Percentiles rank a stretch among this genome's conserved stretches.
Conservation (phyloP, 225 moss, liverwort and hornwort species). For the Takakia lepidozioides region DNA sequence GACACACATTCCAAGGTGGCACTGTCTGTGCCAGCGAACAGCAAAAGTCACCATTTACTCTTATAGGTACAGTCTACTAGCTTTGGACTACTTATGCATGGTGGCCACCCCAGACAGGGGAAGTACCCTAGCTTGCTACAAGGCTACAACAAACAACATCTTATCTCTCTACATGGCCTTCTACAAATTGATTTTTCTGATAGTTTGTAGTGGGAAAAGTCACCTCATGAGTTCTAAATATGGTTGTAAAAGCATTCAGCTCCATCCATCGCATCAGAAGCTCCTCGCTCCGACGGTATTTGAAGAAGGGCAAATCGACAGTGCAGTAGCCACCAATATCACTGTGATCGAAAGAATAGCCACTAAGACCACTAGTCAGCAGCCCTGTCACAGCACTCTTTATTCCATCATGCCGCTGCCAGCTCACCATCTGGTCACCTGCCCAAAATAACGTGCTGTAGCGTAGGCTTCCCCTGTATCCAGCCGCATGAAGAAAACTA, state of each 20-base stretch:
- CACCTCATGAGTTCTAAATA: slow-evolving; percentile 92
- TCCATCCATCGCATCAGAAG: slow-evolving; percentile 92
- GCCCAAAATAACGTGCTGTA: slow-evolving; percentile 87
- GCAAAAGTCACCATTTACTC: no score
- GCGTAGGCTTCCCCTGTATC: slow-evolving; percentile 62
- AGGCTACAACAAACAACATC: no score
- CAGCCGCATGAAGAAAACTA: slow-evolving; percentile 89
- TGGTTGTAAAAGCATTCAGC: slow-evolving; percentile 79
- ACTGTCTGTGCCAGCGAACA: no score
- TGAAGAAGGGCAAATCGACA: slow-evolving; percentile 55
- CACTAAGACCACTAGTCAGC: slow-evolving; percentile 67
- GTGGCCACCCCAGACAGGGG: no score
- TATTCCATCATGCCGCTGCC: slow-evolving; percentile 81
- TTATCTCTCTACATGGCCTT: no score
- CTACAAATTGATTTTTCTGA: no score
- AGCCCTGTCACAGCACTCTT: slow-evolving; percentile 82
- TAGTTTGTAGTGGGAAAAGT: no score
- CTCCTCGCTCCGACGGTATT: slow-evolving; percentile 65
- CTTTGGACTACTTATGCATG: no score
- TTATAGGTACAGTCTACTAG: no score
- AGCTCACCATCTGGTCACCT: slow-evolving; percentile 94
- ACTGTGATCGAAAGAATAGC: slow-evolving; percentile 73
- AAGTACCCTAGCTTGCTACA: no score
- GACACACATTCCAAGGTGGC: no score
- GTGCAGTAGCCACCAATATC: slow-evolving; percentile 90